Evolutionary conservation across 2,329 filamentous ascomycete genomes (phyloP), one percentile per base, ranked within the genome.

Genomic region (Bimuria novae-zelandiae): DNA sequence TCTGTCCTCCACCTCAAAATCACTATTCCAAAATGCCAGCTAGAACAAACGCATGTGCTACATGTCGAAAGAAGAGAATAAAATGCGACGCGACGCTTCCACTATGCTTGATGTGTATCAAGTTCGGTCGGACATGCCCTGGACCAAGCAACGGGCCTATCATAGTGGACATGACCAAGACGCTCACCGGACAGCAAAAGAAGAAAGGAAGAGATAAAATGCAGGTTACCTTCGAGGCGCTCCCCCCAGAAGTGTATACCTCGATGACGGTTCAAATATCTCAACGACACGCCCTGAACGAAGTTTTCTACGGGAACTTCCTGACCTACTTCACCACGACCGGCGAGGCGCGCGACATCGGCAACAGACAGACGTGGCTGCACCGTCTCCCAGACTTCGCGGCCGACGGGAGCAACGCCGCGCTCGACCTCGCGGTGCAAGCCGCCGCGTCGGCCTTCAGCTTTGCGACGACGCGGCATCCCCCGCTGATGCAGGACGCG

Each of bases 41-140:
- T 17, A 57, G 67, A 51, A 69, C 61, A 16, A 65, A 62, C 37
- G 56, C 65, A 11, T 71, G 67, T 42, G 61, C 56, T 6, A 49
- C 47, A n/a, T 73, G 68, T 44, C 65, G 67, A 23, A 62, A 62
- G 47, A 70, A 67, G 53, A 63, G 68, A 21, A 71, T 72, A 19
- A 68, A 62, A 58, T 72, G 67, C 56, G 69, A 71, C 45, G 64
- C 60, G 11, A 69, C 64, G 4, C 50, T 68, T 2, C 68, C 68
- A 6, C 44, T 66, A 37, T 72, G 69, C 49, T 52, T 64, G 2
- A 68, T 69, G 63, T 70, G 68, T 45, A 59, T 56, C n/a, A 56
- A 60, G 6, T 59, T 57, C 4, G 57, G 59, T 7, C 57, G 57
- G 17, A 7, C 54, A 32, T 72, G 69, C 44, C 64, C 69, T 10